Conservation (phyloP, 2,329 filamentous ascomycete species). For the Botrytis fragariae region DNA sequence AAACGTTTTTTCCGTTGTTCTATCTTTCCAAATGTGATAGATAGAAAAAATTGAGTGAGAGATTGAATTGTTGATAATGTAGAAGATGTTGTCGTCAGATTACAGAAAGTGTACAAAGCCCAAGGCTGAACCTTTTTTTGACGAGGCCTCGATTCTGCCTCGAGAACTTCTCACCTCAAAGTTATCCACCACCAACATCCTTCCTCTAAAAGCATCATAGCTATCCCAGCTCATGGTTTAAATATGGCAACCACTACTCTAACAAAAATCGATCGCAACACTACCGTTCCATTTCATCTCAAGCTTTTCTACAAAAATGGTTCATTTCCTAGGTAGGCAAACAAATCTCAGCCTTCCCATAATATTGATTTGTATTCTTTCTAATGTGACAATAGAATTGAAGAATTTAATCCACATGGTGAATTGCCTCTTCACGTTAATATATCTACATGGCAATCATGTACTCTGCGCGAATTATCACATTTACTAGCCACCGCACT, state of each 20-base stretch:
- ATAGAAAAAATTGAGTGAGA: not conserved
- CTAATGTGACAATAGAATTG: slow-evolving; percentile 49
- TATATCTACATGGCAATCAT: slow-evolving; percentile 83
- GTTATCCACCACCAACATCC: slow-evolving; percentile 21
- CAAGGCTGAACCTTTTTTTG: slow-evolving; percentile 21
- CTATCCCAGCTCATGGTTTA: not conserved
- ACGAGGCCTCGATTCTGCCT: slow-evolving; percentile 22
- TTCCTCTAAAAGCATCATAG: not conserved
- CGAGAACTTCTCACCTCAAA: slow-evolving; percentile 19
- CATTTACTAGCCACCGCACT: slow-evolving; percentile 70
- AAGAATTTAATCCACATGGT: slow-evolving; percentile 60
- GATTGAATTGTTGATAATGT: not conserved
- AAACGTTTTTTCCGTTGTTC: not conserved
- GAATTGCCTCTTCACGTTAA: slow-evolving; percentile 66
- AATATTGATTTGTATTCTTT: not conserved
- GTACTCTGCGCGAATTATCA: slow-evolving; percentile 77
- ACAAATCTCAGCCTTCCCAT: slow-evolving; percentile 29
- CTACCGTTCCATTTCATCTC: slow-evolving; percentile 76
- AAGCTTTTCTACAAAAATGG: slow-evolving; percentile 79
- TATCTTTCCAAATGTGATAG: not conserved
- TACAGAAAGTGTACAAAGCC: slow-evolving; percentile 1
- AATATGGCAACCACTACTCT: slow-evolving; percentile 36
- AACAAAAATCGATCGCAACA: slow-evolving; percentile 60
- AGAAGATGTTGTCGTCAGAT: not conserved
- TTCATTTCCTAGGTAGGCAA: slow-evolving; percentile 69